These are phyloP conservation scores for Trichoderma atroviride DNA, from an alignment of 2,329 filamentous ascomycete genomes.

Conservation along the genomic window DNA sequence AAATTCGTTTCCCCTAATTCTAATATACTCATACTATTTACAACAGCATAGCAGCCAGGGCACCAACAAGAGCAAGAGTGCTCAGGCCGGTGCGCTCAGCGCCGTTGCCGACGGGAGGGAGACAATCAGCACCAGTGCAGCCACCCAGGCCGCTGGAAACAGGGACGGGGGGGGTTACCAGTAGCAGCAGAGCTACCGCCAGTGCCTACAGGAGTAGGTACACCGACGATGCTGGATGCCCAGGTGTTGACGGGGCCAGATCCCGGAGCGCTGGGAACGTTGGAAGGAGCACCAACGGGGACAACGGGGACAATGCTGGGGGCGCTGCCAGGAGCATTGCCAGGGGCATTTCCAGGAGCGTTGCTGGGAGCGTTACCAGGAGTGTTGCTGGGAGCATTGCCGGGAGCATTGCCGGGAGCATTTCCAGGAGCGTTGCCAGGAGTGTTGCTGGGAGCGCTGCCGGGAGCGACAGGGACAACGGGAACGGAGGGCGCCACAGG, in stretches of 20 bases:
- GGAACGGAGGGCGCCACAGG: not conserved
- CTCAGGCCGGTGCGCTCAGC: slow-evolving; percentile 31
- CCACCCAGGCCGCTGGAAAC: slow-evolving; percentile 2
- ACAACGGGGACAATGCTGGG: not conserved
- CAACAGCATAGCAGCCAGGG: slow-evolving; percentile 28
- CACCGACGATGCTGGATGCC: not conserved
- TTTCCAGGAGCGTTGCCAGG: not conserved
- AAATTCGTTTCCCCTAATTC: not conserved
- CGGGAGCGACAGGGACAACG: not conserved
- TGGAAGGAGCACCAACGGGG: not conserved
- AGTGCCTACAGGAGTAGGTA: not conserved
- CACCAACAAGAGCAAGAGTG: slow-evolving; percentile 30
- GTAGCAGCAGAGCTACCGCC: slow-evolving; percentile 9
- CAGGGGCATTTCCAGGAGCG: not conserved
- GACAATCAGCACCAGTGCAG: slow-evolving; percentile 27
- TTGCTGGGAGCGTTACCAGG: not conserved
- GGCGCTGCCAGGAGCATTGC: not conserved
- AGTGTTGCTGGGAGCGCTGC: not conserved
- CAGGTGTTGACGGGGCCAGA: not conserved
- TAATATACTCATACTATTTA: not conserved
- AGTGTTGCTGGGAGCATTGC: not conserved
- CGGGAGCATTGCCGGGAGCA: not conserved
- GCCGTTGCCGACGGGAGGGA: slow-evolving; percentile 28
- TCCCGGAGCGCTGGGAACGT: not conserved
- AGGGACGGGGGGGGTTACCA: not conserved